These are phyloP conservation scores for Strobilomyces confusus DNA, from an alignment of 768 basidiomycete genomes.

Conservation along the genomic window DNA sequence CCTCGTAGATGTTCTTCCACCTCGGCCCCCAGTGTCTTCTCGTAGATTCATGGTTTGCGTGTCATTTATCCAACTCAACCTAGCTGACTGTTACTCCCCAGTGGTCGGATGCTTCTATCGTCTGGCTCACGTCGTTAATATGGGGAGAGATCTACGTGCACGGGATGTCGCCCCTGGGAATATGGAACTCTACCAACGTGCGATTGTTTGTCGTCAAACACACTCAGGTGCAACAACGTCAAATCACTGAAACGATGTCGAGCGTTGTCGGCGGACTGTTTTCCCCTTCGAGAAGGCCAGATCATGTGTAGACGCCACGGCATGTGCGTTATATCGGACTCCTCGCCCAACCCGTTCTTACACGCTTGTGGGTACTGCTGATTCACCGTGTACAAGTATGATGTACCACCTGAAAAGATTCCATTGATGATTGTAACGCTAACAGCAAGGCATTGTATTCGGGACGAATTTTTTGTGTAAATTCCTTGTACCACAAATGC, in stretches of 20 bases:
- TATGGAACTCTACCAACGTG: slow-evolving; percentile 90
- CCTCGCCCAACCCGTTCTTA: neutral
- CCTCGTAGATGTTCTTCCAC: slow-evolving; percentile 71
- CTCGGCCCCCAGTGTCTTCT: slow-evolving; percentile 57
- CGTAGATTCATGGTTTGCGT: slow-evolving; percentile 70
- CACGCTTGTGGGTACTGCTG: neutral
- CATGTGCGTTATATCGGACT: neutral
- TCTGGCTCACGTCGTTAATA: slow-evolving; percentile 90
- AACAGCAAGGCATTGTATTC: too few species aligned
- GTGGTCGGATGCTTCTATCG: slow-evolving; percentile 90
- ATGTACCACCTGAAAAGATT: neutral
- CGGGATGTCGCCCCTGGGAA: slow-evolving; percentile 79
- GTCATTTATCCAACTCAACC: neutral
- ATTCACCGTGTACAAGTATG: neutral
- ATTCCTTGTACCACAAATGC: too few species aligned
- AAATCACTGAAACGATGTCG: slow-evolving; percentile 73
- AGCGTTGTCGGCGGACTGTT: slow-evolving; percentile 79
- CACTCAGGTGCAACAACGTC: slow-evolving; percentile 61
- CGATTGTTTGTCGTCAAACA: slow-evolving; percentile 91
- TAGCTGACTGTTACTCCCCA: slow-evolving; percentile 27
- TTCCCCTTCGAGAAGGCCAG: slow-evolving; percentile 37
- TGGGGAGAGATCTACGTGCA: slow-evolving; percentile 97
- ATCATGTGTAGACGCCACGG: slow-evolving; percentile 18
- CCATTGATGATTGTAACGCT: neutral
- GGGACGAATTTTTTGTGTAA: too few species aligned